Evolutionary conservation across 768 basidiomycete species (phyloP), one percentile per base, ranked within the genome.

Genomic region (Leccinum truebloodii): DNA sequence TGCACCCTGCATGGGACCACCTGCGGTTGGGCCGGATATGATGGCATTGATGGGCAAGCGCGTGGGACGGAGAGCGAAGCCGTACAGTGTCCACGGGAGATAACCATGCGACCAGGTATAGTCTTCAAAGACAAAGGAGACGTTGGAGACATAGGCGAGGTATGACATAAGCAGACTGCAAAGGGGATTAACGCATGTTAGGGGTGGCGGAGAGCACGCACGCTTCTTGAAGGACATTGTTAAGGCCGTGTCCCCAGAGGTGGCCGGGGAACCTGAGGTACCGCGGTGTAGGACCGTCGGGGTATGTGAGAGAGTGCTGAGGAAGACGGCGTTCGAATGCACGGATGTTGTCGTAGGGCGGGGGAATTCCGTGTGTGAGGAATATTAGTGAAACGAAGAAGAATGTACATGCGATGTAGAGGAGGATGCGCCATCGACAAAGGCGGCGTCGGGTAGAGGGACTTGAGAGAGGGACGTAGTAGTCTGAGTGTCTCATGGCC

Each of bases 151-250:
- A 52, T 82, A 78, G 1, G 86, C 83, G 16, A 86, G 69, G 64
- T 85, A 80, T 28, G 81, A 80, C 69, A 82, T 76, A 34, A 86
- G 62, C 18, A 85, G 62, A 4, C 83, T 84, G 57, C 7, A 6
- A 6, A 28, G 10, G 6, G 16, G 8, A 12, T 67, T 14, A 58
- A 57, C 14, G 30, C 9, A 46, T 2, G n/a, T 28, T 5, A n/a
- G 5, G 20, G 9, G 34, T 24, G 3, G 4, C 12, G 26, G 32
- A 13, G 54, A 4, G 1, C 22, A 79, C 83, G 61, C 67, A 86
- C 84, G 79, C 75, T 78, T 87, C 85, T 69, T 86, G 83, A 26
- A 87, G 73, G 30, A 86, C 69, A 58, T 87, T 87, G 69, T 86
- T 86, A 59, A 86, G 75, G 1, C 86, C 86, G 57, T 82, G 83